Evolutionary conservation across 164 flowering plant species (phyloP), one percentile per base, ranked within the genome.

Genomic region (Vitis rotundifolia): DNA sequence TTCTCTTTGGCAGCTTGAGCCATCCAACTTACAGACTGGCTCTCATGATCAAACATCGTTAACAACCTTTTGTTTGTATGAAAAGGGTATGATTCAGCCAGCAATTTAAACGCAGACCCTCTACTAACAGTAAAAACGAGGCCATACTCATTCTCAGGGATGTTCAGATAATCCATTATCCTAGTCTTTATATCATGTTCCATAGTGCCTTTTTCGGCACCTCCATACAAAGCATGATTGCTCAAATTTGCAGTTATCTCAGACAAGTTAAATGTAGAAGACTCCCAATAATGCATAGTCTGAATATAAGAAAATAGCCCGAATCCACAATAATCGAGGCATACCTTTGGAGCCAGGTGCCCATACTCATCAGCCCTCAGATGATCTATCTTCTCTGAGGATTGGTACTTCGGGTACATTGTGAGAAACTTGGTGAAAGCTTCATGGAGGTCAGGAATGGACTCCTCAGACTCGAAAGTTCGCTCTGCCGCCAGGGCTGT

Each of bases 251-350:
- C 96, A 81, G 94, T 87, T 49, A 91, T 91, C 74, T 92, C 97
- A 62, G 92, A 88, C 79, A 92, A 80, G 73, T 94, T 92, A 87
- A 92, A 91, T 3, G 93, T 83, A 28, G 82, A 89, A 26, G 98
- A 86, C 44, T 93, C 98, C 93, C 95, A 91, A 76, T 88, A 87
- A 68, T 91, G 92, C 61, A 90, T 66, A 44, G 84, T 78, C 67
- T 93, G 98, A 66, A 82, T 64, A 69, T 84, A 88, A 6, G 97
- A 91, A 68, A 93, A 93, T 31, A 93, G 77, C 74, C 98, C 98
- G 74, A 89, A 93, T 26, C 98, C 98, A 82, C 98, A 93, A 53
- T 90, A 93, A 62, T 93, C 98, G 59, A 93, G 93, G 76, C 98
- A 91, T 82, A 93, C 98, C 95, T 91, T 93, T 1, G 92, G 78